Base-by-base conservation (phyloP, 805 yeast species). In the Suhomyces xylopsoci region DNA sequence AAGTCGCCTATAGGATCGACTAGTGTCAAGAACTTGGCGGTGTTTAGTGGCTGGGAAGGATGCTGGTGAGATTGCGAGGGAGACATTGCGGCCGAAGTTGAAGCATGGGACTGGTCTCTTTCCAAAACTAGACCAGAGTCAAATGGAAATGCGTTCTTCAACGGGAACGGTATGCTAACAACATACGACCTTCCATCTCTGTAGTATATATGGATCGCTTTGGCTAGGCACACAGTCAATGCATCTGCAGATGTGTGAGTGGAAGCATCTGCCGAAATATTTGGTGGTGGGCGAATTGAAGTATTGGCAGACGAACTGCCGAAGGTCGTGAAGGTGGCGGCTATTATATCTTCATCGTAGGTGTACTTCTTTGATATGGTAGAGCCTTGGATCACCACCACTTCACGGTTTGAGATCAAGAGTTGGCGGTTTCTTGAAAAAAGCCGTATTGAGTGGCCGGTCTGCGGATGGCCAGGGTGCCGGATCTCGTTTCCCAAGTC, bases 1-100 rank as follows among this genome's bases (percentile, higher is more conserved):
- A 88, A 77, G 3, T 89, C 94, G 2, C 82, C 81, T 55, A 87
- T 70, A 0, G 96, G 93, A 63, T 89, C 96, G 1, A 84, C 77
- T 53, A 90, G 64, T 0, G 96, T 83, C 50, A 90, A 73, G 58
- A 88, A 87, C 49, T 72, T 62, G 40, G 68, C 74, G 43, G 65
- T 55, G 51, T 55, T 64, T 20, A 69, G 54, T 47, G 59, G 69
- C 28, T 51, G 58, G 7, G 62, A 60, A 26, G 63, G 63, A 44
- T 55, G 63, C 7, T 52, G 22, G 20, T 45, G 42, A 20, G 36
- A 7, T 12, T 47, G 26, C 0, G 47, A 34, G 9, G 40, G 47
- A 17, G 48, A 43, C 5, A 38, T 38, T 22, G 42, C 42, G n/a
- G 42, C 20, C 24, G 42, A 17, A 2, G 42, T 24, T 41, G 42